phyloP scores from a whole-genome alignment of 495 filamentous ascomycete species.

The Beverwykella pulmonaria region DNA sequence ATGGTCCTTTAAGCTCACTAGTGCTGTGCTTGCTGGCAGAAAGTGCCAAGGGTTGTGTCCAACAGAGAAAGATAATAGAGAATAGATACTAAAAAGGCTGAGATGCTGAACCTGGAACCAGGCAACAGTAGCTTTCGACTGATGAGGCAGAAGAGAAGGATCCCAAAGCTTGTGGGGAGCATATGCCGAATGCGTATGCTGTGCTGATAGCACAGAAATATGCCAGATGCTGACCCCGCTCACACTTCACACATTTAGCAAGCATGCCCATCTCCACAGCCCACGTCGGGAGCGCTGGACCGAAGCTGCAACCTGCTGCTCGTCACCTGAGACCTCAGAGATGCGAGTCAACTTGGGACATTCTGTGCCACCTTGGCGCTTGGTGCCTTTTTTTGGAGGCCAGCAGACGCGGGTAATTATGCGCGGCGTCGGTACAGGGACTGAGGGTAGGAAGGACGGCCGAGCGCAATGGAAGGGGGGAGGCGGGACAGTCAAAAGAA shows the following conservation, averaged over 20 bases:
- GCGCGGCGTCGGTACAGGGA: slow-evolving; percentile 8
- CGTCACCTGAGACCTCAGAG: slow-evolving; percentile 6
- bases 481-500: background rate
- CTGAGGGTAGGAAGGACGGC: background rate
- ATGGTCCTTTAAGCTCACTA: background rate
- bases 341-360: slow-evolving; percentile 7
- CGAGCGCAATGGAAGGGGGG: too few species aligned
- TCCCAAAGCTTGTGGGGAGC: background rate
- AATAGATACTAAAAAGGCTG: background rate
- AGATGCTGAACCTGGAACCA: background rate
- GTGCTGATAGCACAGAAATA: background rate
- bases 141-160: background rate
- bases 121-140: background rate
- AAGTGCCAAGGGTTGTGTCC: background rate
- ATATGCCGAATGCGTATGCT: background rate
- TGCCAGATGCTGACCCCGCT: background rate
- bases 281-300: background rate
- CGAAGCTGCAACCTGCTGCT: slow-evolving; percentile 17
- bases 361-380: slow-evolving; percentile 9
- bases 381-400: slow-evolving; percentile 1
- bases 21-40: background rate
- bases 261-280: background rate
- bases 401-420: slow-evolving; percentile 17
- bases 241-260: background rate
- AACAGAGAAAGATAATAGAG: background rate